Base-by-base conservation (phyloP, 805 yeast genomes). In the Jamesozyma piceae region DNA sequence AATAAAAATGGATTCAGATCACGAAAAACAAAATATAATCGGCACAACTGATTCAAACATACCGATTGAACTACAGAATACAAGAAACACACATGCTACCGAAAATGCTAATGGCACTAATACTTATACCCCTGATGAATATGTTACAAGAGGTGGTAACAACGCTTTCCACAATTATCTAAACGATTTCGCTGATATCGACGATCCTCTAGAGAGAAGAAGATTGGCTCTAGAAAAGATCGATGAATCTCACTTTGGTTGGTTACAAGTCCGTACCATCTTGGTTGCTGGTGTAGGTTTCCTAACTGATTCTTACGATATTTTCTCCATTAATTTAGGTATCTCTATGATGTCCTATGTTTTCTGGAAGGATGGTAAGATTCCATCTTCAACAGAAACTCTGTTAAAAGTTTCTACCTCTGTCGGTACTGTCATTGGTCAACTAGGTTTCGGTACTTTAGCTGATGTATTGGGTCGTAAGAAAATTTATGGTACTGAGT, bases 401-500 rank as follows among this genome's bases (percentile, higher is more conserved):
- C 68, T 86, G 51, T 65, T 87, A 51, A 87, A 87, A 68, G 89
- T 83, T 41, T 84, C 95, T 40, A 87, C 95, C 20, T 86, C 95
- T 39, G 95, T 86, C 43, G 95, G 95, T 68, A 87, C 95, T 35
- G 95, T 87, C 51, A 75, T 88, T 58, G 96, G 95, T 57, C 95
- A 88, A 69, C 60, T 87, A 39, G 77, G 82, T 46, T 88, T 87
- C 56, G 96, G 96, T 68, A 69, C 74, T 58, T 54, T 82, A 50
- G 95, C 90, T 48, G 96, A 87, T 71, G 62, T 67, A 24, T 69
- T 82, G 46, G 96, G 96, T 53, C 80, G 96, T 71, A 87, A 88
- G 68, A 78, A 74, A 60, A 77, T 87, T 60, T 87, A 88, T 65
- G 96, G 96, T 70, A 58, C 74, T 47, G 96, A 87, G 67, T 75